Evolutionary conservation across 129 eudicot species (phyloP), one percentile per base, ranked within the genome.

Genomic region (Gnaphalium uliginosum): DNA sequence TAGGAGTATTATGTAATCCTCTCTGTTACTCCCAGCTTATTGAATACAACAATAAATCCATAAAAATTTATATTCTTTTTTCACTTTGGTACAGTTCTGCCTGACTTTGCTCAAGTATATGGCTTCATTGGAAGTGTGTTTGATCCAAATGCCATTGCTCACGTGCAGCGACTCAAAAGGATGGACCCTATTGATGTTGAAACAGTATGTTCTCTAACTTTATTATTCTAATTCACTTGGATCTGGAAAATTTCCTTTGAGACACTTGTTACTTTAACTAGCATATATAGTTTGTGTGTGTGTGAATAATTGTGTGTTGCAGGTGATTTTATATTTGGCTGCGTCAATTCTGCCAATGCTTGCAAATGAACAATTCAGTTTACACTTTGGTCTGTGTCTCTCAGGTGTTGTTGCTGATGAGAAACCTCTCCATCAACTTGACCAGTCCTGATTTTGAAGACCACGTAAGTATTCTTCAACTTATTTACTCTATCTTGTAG

Each of bases 101-200:
- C 98, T 0, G 98, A 94, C 79, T 94, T 94, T 76, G 96, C 93
- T 84, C 87, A 89, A 87, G 98, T 94, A 46, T 94, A 94, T 65
- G 82, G 86, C 72, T 94, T 94, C 85, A 85, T 90, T 61, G 98
- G 98, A 78, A 94, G 98, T 33, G 87, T 90, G 43, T 94, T 94
- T 68, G 98, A 94, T 76, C 97, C 98, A 79, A 80, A 72, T 83
- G 83, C 82, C 10, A 76, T 79, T 33, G 90, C 87, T 27, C 98
- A 94, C 74, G 79, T 90, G 83, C 93, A 89, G 72, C 85, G 82
- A 71, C 83, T 94, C 48, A 94, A 94, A 83, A 89, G 68, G 57
- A 90, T 94, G 97, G 98, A 94, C 75, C 97, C 96, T 23, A 94
- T 94, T 83, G 96, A 94, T 86, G 89, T 90, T 69, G 97, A 94